phyloP scores from a whole-genome alignment of 768 basidiomycete genomes.

The Imleria badia region DNA sequence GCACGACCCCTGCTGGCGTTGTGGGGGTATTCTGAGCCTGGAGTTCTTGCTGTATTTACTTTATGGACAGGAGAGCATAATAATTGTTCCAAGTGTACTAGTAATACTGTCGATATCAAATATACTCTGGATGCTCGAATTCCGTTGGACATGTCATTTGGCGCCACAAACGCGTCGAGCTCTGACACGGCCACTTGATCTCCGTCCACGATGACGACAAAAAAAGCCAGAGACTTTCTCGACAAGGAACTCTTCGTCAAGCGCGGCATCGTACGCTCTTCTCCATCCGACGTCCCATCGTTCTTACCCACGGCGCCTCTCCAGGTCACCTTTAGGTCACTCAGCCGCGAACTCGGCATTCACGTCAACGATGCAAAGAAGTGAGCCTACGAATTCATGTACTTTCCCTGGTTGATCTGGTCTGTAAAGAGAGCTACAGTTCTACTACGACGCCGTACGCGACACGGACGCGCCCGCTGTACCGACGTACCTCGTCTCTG shows the following conservation, averaged over 20 bases:
- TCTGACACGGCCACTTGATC: background rate
- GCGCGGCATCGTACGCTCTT: slow-evolving; percentile 40
- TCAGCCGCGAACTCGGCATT: slow-evolving; percentile 68
- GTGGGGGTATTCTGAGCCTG: background rate
- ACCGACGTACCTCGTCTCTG: slow-evolving; percentile 75
- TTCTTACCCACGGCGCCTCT: background rate
- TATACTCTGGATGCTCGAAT: no score
- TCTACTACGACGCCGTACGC: slow-evolving; percentile 48
- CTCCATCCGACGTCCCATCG: background rate
- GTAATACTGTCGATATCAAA: no score
- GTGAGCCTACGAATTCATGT: slow-evolving; percentile 34
- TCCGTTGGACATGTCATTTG: background rate
- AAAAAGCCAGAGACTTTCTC: slow-evolving; percentile 39
- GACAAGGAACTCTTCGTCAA: slow-evolving; percentile 47
- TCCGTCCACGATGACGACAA: slow-evolving; percentile 28
- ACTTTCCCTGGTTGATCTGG: background rate
- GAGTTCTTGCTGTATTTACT: background rate
- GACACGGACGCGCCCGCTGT: slow-evolving; percentile 31
- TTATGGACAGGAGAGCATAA: background rate
- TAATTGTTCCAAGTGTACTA: no score
- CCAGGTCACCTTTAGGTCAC: slow-evolving; percentile 77
- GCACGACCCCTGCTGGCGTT: background rate
- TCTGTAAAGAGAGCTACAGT: slow-evolving; percentile 56
- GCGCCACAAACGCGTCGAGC: slow-evolving; percentile 20
- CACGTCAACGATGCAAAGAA: slow-evolving; percentile 81